Evolutionary conservation across 116 monocot species (phyloP).

Genomic region (Dioscorea cayenensis): DNA sequence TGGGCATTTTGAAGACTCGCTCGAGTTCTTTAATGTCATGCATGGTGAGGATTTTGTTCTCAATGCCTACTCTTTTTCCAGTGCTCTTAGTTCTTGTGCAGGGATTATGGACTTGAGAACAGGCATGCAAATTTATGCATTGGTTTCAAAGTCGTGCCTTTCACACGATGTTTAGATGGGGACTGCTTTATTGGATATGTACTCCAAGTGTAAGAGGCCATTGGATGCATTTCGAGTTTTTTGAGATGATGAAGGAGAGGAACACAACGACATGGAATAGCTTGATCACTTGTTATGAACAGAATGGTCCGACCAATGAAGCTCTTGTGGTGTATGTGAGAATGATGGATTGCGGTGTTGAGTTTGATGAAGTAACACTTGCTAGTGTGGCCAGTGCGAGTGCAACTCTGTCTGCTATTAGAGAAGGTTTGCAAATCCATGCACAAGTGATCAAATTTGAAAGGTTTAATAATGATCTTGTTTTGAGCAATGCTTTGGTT

Average conservation of each 20-base stretch:
- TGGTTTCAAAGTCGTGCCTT: constrained; percentile 34
- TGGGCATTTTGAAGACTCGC: constrained; percentile 24
- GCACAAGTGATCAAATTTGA: constrained; percentile 25
- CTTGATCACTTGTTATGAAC: constrained; percentile 73
- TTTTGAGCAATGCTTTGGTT: constrained; percentile 59
- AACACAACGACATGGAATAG: constrained; percentile 70
- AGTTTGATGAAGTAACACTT: constrained; percentile 62
- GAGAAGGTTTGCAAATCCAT: constrained; percentile 59
- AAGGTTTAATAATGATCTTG: constrained; percentile 36
- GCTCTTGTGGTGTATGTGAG: constrained; percentile 36
- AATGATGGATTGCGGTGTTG: constrained; percentile 38
- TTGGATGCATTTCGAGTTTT: constrained; percentile 41
- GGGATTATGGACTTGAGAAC: constrained; percentile 19
- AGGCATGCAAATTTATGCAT: constrained; percentile 50
- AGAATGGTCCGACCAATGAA: constrained; percentile 47
- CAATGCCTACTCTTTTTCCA: constrained; percentile 44
- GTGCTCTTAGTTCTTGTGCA: constrained; percentile 56
- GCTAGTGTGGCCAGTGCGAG: constrained; percentile 73
- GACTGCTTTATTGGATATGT: constrained; percentile 64
- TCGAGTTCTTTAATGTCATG: constrained; percentile 41
- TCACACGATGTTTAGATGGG: constrained; percentile 54
- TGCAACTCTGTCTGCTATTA: constrained; percentile 27
- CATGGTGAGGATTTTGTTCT: constrained; percentile 34
- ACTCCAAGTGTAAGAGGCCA: constrained; percentile 51
- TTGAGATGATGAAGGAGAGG: constrained; percentile 13